phyloP scores from a whole-genome alignment of 83 land plant species.

The Thuja plicata region DNA sequence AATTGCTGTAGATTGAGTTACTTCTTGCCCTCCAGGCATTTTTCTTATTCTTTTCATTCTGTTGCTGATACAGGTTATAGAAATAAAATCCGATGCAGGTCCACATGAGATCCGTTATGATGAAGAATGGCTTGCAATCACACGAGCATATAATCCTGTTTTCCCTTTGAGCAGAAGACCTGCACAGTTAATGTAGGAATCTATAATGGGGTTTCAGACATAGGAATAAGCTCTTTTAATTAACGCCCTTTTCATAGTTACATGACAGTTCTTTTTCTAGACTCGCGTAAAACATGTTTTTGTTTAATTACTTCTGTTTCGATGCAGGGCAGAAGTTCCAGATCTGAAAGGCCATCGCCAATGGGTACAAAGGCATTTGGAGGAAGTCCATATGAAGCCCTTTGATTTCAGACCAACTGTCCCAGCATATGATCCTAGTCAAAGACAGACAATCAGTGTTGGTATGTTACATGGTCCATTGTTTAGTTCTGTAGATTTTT shows the following conservation, averaged over 20 bases:
- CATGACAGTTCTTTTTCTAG: neutral
- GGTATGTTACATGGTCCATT: neutral
- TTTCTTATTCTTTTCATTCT: constrained; percentile 3
- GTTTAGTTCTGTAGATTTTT: neutral
- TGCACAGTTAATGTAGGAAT: constrained; percentile 37
- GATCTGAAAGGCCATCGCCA: constrained; percentile 53
- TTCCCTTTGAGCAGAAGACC: constrained; percentile 58
- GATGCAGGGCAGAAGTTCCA: constrained; percentile 31
- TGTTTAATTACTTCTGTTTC: neutral
- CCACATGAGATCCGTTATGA: constrained; percentile 79
- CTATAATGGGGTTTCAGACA: neutral
- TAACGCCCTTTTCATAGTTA: neutral
- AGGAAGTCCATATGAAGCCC: constrained; percentile 53
- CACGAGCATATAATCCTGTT: constrained; percentile 59
- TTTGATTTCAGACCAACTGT: constrained; percentile 65
- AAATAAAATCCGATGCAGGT: constrained; percentile 68
- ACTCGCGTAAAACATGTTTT: neutral
- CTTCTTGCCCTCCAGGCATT: neutral
- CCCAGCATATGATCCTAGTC: constrained; percentile 51
- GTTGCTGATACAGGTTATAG: constrained; percentile 57
- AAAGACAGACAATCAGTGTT: neutral
- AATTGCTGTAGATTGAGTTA: too few species aligned
- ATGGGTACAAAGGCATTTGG: constrained; percentile 54
- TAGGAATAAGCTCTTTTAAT: constrained; percentile 4
- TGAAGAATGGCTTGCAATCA: constrained; percentile 98